Base-by-base conservation (phyloP, 371 early-diverging fungal genomes). In the Nematocida sp. region DNA sequence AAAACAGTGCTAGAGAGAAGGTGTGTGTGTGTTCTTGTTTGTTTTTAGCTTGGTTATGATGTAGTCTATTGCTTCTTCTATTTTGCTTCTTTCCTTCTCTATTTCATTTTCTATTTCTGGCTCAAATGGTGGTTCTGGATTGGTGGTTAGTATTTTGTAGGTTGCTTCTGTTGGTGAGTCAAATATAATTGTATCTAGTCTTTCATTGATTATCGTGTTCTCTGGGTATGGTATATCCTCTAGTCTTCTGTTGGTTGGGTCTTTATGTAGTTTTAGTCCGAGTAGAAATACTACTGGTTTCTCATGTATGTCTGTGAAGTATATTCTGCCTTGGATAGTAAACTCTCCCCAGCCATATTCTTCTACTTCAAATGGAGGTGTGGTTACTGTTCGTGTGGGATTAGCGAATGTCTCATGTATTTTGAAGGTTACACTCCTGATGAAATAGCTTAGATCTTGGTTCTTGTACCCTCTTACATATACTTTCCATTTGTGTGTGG, bases 261-360 rank as follows among this genome's bases (percentile, higher is more conserved):
- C 77, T 2, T 15, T 35, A 34, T 76, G 67, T 3, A 76, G 64
- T 49, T 76, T 76, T 15, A 76, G 67, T 7, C 51, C 31, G 25
- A 57, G 21, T 0, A 55, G 19, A 32, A 76, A 76, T 15, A 11
- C 13, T 38, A 76, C 43, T 7, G 67, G 67, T 40, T 76, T 76
- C 74, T 76, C 77, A 53, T 76, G 64, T 7, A 47, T 25, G 43
- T 76, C 77, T 25, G 35, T 47, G 49, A 76, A 76, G 58, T 63
- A 76, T 46, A 76, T 53, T 25, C 74, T 76, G 1, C 53, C 77
- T 32, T 78, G 25, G 23, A 76, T 76, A 2, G 55, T 66, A 45
- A 76, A 76, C 66, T 76, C 77, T 29, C 77, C 77, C 77, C 77
- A 76, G 13, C 77, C 77, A 23, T 49, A 57, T 74, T 76, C 77